A percentile compares a stretch with the other conserved stretches of the same genome.
These are phyloP conservation scores for Pyronema omphalodes DNA, from an alignment of 495 filamentous ascomycete species.

Conservation along the genomic window DNA sequence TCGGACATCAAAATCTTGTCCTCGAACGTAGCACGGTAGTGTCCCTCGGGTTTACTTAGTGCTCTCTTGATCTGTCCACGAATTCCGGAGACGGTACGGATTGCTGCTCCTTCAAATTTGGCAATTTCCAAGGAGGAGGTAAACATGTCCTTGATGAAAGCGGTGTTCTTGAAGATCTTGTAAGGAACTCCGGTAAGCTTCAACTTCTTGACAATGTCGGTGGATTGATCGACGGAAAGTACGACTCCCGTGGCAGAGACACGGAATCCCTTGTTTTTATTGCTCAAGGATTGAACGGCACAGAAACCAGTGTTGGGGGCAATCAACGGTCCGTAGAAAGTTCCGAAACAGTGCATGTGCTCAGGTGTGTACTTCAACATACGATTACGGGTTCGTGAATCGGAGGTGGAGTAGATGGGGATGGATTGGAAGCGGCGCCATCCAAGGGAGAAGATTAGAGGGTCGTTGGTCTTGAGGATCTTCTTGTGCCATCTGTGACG, in stretches of 20 bases:
- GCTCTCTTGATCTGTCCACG: constrained; percentile 93
- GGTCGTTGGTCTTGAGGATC: constrained; percentile 93
- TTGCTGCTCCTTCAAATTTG: constrained; percentile 91
- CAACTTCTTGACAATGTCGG: constrained; percentile 96
- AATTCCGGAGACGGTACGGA: constrained; percentile 88
- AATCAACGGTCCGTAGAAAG: constrained; percentile 85
- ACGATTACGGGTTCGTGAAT: constrained; percentile 77
- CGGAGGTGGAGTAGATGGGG: constrained; percentile 85
- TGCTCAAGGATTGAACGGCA: constrained; percentile 78
- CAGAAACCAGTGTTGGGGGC: constrained; percentile 92
- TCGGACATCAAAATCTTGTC: constrained; percentile 95
- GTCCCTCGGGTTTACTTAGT: constrained; percentile 74
- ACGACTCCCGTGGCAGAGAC: constrained; percentile 89
- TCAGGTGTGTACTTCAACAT: constrained; percentile 97
- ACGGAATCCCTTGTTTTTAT: constrained; percentile 76
- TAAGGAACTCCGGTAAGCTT: constrained; percentile 81
- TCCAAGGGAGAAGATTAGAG: constrained; percentile 91
- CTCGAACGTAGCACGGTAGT: constrained; percentile 91
- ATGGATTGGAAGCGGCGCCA: constrained; percentile 89
- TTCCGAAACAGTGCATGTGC: constrained; percentile 95
- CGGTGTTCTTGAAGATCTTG: constrained; percentile 98
- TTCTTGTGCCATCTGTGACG: constrained; percentile 97
- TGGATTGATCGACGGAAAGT: constrained; percentile 74
- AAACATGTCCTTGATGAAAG: constrained; percentile 99
- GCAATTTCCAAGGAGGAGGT: constrained; percentile 76